Evolutionary conservation across 1,284 basidiomycete genomes (phyloP).

Genomic region (Ganoderma sinense): DNA sequence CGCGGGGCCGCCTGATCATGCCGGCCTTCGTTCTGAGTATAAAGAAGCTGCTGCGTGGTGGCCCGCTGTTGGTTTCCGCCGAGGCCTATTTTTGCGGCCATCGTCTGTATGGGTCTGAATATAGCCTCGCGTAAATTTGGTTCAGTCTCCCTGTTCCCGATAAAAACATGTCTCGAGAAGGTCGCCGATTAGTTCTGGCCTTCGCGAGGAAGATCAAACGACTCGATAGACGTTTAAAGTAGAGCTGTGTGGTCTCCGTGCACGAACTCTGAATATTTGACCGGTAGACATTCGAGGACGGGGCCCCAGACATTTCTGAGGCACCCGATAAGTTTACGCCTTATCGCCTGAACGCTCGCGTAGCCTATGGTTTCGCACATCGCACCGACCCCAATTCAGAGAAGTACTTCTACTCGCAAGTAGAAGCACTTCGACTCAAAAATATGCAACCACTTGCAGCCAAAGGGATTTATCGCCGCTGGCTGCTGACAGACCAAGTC

Average conservation of each 20-base stretch:
- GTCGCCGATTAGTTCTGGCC: not conserved
- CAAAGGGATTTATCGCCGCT: not conserved
- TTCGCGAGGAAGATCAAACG: slow-evolving; percentile 4
- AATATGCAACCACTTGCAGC: slow-evolving; percentile 1
- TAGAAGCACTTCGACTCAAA: slow-evolving; percentile 9
- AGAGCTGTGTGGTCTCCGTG: not conserved
- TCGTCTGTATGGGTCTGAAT: not conserved
- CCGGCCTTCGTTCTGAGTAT: not conserved
- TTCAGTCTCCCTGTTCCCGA: not conserved
- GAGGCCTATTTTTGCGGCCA: not conserved
- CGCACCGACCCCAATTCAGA: slow-evolving; percentile 4
- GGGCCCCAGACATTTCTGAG: not conserved
- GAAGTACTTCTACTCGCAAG: slow-evolving; percentile 7
- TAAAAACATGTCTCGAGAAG: slow-evolving; percentile 1
- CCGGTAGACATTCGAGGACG: not conserved
- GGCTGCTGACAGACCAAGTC: not conserved
- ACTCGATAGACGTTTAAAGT: slow-evolving; percentile 5
- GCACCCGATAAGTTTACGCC: not conserved
- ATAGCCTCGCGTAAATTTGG: not conserved
- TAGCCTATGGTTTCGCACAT: not conserved
- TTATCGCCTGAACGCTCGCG: not conserved
- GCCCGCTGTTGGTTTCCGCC: not conserved
- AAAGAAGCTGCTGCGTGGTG: not conserved
- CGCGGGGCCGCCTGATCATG: not conserved
- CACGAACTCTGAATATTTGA: not conserved